These are phyloP conservation scores for Irpex rosettiformis DNA, from an alignment of 1,284 basidiomycete genomes.

Conservation along the genomic window DNA sequence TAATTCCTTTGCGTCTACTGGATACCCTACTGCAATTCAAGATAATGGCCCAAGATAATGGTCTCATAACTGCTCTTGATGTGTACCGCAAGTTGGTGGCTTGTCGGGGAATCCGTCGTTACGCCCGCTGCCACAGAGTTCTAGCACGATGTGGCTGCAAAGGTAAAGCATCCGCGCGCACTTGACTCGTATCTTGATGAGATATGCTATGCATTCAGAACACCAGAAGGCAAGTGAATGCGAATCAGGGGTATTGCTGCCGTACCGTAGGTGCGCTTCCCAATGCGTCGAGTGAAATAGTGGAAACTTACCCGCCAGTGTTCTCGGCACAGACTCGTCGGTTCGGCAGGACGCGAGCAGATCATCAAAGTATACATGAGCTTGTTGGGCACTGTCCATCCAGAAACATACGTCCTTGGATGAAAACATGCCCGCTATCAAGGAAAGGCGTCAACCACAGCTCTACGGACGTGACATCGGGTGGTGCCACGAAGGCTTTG, in stretches of 20 bases:
- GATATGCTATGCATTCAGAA: not conserved
- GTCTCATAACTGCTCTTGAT: not conserved
- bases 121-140: not conserved
- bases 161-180: not conserved
- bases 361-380: not conserved
- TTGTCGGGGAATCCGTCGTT: not conserved
- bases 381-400: not conserved
- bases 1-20: slow-evolving; percentile 6
- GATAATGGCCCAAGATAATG: not conserved
- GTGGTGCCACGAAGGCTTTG: not conserved
- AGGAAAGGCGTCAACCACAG: not conserved
- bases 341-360: not conserved
- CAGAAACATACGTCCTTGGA: not conserved
- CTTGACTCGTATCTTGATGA: not conserved
- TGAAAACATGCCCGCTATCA: not conserved
- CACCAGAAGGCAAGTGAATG: not conserved
- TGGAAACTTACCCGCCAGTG: not conserved
- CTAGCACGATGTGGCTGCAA: not conserved
- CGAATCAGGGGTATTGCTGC: not conserved
- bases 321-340: not conserved
- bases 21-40: slow-evolving; percentile 7
- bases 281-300: not conserved
- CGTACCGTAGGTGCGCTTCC: not conserved
- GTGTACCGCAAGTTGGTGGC: not conserved
- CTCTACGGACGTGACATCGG: not conserved